Evolutionary conservation across 108 stramenopile genomes (phyloP).

Genomic region (Fragilaria radians): DNA sequence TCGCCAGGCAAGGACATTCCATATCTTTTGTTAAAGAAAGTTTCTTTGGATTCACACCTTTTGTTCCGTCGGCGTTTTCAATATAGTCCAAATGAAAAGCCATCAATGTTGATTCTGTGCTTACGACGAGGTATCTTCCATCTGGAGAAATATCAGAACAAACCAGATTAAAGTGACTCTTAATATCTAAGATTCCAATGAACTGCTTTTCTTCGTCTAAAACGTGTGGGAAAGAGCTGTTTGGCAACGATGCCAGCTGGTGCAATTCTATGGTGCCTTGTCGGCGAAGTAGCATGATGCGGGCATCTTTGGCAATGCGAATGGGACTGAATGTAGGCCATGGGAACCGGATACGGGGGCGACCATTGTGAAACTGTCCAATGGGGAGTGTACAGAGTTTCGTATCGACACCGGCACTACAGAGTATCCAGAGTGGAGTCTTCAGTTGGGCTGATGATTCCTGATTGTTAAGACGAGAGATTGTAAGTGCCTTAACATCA

Average conservation of each 20-base stretch:
- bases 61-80: constrained; percentile 18
- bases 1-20: constrained; percentile 20
- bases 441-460: background rate
- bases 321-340: constrained; percentile 64
- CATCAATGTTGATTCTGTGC: constrained; percentile 34
- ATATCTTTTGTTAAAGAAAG: constrained; percentile 11
- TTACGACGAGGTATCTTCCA: constrained; percentile 44
- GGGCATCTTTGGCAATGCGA: constrained; percentile 30
- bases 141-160: constrained; percentile 48
- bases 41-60: constrained; percentile 29
- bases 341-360: constrained; percentile 67
- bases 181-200: constrained; percentile 51
- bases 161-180: constrained; percentile 41
- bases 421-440: constrained; percentile 47
- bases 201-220: constrained; percentile 41
- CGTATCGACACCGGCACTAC: constrained; percentile 87
- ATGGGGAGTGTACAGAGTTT: constrained; percentile 79
- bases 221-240: constrained; percentile 17
- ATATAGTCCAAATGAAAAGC: constrained; percentile 34
- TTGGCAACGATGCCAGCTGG: constrained; percentile 18
- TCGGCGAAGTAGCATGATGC: constrained; percentile 52
- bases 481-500: constrained; percentile 80
- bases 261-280: constrained; percentile 53
- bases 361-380: constrained; percentile 43
- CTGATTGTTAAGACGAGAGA: constrained; percentile 32